Evolutionary conservation across 2,329 filamentous ascomycete species (phyloP).

Genomic region (Chaetothyriales sp.): DNA sequence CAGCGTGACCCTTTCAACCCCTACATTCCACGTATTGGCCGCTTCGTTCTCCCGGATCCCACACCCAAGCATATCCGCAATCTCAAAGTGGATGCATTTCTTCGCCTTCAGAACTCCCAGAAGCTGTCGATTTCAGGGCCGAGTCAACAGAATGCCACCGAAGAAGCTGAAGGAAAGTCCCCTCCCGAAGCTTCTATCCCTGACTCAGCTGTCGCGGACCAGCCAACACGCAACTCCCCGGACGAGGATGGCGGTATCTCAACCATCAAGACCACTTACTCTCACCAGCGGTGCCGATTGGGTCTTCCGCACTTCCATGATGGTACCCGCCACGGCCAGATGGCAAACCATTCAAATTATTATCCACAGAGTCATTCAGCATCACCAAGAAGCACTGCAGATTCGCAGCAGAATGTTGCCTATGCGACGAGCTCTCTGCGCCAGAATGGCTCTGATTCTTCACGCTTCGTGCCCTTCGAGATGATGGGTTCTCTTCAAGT

Average conservation of each 20-base stretch:
- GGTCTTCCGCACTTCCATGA: not conserved
- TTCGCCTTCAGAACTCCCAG: not conserved
- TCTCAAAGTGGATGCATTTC: slow-evolving; percentile 14
- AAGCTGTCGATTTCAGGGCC: not conserved
- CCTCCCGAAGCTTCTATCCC: not conserved
- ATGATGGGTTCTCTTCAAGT: not conserved
- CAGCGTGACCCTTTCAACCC: slow-evolving; percentile 16
- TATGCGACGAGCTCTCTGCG: not conserved
- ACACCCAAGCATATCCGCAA: slow-evolving; percentile 13
- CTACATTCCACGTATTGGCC: slow-evolving; percentile 14
- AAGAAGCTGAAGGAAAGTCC: not conserved
- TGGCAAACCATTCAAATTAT: not conserved
- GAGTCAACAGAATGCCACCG: not conserved
- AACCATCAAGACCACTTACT: not conserved
- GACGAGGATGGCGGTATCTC: not conserved
- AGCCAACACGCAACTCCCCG: not conserved
- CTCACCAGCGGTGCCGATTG: not conserved
- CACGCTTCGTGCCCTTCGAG: not conserved
- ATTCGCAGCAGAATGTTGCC: not conserved
- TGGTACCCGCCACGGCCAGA: not conserved
- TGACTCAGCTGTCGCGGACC: not conserved
- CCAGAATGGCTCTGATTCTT: not conserved
- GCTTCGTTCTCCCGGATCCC: slow-evolving; percentile 12
- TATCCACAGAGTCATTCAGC: not conserved
- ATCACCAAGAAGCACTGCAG: not conserved